Evolutionary conservation across 1,139 yeast genomes (phyloP), one percentile per base, ranked within the genome.

Genomic region (Debaryomyces sp.): DNA sequence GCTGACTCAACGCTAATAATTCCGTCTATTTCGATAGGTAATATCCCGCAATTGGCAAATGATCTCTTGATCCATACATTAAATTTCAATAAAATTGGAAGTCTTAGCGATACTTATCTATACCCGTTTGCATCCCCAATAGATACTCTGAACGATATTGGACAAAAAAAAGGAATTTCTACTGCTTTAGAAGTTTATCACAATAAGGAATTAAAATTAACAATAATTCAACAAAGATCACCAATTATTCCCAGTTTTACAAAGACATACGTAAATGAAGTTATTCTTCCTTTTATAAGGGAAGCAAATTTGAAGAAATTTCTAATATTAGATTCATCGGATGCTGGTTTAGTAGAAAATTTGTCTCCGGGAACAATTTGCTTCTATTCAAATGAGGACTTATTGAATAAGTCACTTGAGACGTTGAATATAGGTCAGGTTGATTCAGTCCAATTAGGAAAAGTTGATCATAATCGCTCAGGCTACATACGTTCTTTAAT

Each of bases 71-170:
- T 91, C 15, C 88, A 87, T 58, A 84, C 87, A 2, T 70, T 78
- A 32, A 74, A 72, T 1, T 79, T 87, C 49, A 54, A 67, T 46
- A 78, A 77, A 43, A 71, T 85, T 5, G 82, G 81, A 5, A 64
- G 78, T 17, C 66, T 91, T 30, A 86, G 86, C 59, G 84, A 82
- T 45, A 64, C 71, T 4, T 81, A 75, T 57, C 66, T 91, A 22
- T 89, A 88, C 59, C 97, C 99, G 3, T 90, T 92, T 68, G 84
- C 85, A 0, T 88, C 96, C 0, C 95, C 97, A 1, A 68, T 80
- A 10, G 97, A 91, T 62, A 50, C 50, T 8, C 50, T 45, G 21
- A 46, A 38, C 2, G 32, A 40, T 5, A 6, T n/a, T 18, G 41
- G 18, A 26, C n/a, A 17, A 55, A 49, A 35, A 2, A 45, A 36